Evolutionary conservation across 352 stramenopile species (phyloP), one percentile per base, ranked within the genome.

Genomic region (Pythium phragmitis): DNA sequence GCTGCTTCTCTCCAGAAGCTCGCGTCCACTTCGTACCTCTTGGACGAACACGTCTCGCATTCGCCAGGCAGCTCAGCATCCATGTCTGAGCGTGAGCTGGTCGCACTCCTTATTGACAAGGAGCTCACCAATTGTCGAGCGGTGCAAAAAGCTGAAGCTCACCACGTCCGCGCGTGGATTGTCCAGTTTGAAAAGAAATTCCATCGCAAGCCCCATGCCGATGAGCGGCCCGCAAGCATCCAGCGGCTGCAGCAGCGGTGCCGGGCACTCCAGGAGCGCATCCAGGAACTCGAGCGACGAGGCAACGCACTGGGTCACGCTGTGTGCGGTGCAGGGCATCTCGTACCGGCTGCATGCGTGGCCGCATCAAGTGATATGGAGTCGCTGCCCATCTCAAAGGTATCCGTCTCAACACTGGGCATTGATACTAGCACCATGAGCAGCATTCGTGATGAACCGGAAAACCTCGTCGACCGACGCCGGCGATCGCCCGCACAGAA

Each of bases 401-500:
- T 39, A 39, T 33, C 43, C 1, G 43, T 50, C 0, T 16, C 54
- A n/a, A 19, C 7, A 1, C 41, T 69, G 1, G 61, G 67, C 34
- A 67, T 76, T 34, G 48, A 51, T 14, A 63, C 59, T 4, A 55
- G 1, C 17, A 43, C 46, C 13, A 39, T 33, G 7, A 26, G n/a
- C 5, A 37, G 39, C n/a, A 17, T 19, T 11, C 3, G 34, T 13
- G 46, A 56, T 19, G 43, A 57, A 3, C 42, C 17, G 46, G n/a
- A 33, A 19, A 28, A 60, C 23, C 37, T 37, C 2, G 21, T 45
- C 4, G 58, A 67, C 23, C 23, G 16, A 14, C 51, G 53, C 7
- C 51, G 64, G 14, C 65, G 80, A 45, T 89, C 80, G 12, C 80
- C 80, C n/a, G 80, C 80, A 1, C 80, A 89, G 57, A 82, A 89